Evolutionary conservation across 2,329 filamentous ascomycete genomes (phyloP), one percentile per base, ranked within the genome.

Genomic region (Exophiala lecanii-corni): DNA sequence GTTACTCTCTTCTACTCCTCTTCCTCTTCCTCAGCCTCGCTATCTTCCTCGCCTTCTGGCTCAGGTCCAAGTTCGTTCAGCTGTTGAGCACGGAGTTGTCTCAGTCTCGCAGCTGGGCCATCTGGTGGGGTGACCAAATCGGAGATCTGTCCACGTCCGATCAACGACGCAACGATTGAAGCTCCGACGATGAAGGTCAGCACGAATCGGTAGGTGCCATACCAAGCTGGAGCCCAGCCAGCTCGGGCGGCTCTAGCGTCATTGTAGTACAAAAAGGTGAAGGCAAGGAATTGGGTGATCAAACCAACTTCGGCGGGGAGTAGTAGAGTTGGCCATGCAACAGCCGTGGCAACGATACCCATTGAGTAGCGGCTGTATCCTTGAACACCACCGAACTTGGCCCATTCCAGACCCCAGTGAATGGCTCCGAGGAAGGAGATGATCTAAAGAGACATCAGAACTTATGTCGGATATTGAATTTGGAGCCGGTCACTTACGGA

Each of bases 371-470:
- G 84, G 56, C 79, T 80, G 56, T 84, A 86, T 40, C 86, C 84
- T 44, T 85, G 82, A 49, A 75, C 57, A 59, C 78, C 66, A 65
- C 82, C 69, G 63, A 74, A 82, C 68, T 83, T 70, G 38, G 85
- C 85, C 63, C 83, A 94, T 66, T 95, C 89, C 13, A 95, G 74
- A 43, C 89, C 89, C 85, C 91, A 96, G 66, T 96, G 91, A 58
- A 95, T 82, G 23, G 89, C 89, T 33, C 91, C 91, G 1, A 96
- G 78, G 73, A 95, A 96, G 19, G 89, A 94, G 57, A 95, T 85
- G 57, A 95, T 92, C 81, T 84, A 50, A 19, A 5, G 3, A n/a
- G n/a, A n/a, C n/a, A n/a, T 16, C 9, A 9, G 12, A n/a, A n/a
- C n/a, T n/a, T n/a, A n/a, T n/a, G n/a, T n/a, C n/a, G n/a, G 28